Percentiles rank a stretch among this genome's conserved stretches.
These are phyloP conservation scores for Suhomyces sp. DNA, from an alignment of 805 yeast genomes.

Conservation along the genomic window DNA sequence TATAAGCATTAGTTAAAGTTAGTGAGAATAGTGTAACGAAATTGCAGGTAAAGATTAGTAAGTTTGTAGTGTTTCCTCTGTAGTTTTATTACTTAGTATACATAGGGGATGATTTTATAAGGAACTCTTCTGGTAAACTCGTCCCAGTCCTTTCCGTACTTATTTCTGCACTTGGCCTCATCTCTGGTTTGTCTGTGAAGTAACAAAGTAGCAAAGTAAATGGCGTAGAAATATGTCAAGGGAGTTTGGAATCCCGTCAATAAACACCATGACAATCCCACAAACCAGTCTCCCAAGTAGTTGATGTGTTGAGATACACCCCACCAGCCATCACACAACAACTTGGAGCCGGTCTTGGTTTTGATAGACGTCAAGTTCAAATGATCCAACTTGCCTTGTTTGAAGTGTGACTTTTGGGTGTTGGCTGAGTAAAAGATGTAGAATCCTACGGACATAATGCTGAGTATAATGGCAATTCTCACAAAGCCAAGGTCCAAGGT, in stretches of 20 bases:
- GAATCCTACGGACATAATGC: conserved; percentile 60
- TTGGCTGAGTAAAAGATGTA: conserved; percentile 83
- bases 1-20: no score
- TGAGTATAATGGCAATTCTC: conserved; percentile 39
- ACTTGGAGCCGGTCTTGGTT: conserved; percentile 73
- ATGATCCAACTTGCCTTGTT: conserved; percentile 69
- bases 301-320: conserved; percentile 86
- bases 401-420: conserved; percentile 79
- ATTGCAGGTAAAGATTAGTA: no score
- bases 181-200: conserved; percentile 89
- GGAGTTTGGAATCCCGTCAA: conserved; percentile 82
- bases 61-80: neutral
- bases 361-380: conserved; percentile 57
- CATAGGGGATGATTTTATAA: conserved; percentile 83
- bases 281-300: conserved; percentile 92
- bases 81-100: conserved; percentile 47
- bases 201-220: conserved; percentile 77
- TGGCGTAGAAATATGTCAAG: conserved; percentile 81
- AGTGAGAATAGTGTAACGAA: no score
- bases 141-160: conserved; percentile 85
- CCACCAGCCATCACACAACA: conserved; percentile 96
- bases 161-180: conserved; percentile 82
- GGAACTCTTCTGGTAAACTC: conserved; percentile 81
- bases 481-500: conserved; percentile 51
- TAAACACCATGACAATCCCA: conserved; percentile 89